Evolutionary conservation across 352 stramenopile species (phyloP), one percentile per base, ranked within the genome.

Genomic region (Pythium insidiosum): DNA sequence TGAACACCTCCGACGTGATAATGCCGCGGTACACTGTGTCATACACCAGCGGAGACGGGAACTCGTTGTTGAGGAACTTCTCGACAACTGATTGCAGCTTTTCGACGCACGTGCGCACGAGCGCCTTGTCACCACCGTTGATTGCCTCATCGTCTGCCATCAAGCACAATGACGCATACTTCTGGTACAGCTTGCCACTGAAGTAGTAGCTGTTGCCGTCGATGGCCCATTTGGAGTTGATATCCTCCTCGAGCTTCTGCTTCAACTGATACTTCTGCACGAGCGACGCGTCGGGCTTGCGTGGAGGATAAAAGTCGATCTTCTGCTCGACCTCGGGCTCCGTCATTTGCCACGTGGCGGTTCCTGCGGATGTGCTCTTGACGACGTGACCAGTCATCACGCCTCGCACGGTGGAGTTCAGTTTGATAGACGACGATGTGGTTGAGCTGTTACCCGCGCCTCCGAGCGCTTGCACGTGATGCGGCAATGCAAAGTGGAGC

Each of bases 141-240:
- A 88, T 43, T 1, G 60, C 53, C 10, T 30, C 45, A 26, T 88
- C 71, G 1, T 67, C 63, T 0, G 73, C 76, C 63, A 88, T 84
- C 22, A 88, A 33, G 48, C 76, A 86, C 36, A 88, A 46, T 19
- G 77, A 84, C 24, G 77, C 77, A 37, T 86, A 87, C 70, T 89
- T 90, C 49, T 90, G 77, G 39, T 71, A 79, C 11, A 59, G 61
- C 47, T 90, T 90, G 39, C 77, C 77, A 28, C 75, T 86, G 47
- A 70, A 90, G 57, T 90, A 90, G 68, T 79, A 87, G 29, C 63
- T 84, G 7, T 18, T 40, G 22, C 61, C 59, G 13, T 63, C 45
- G 37, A 76, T 62, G 13, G 28, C 55, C 77, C 77, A 87, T 5
- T 74, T 56, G 6, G 38, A 55, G 9, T 50, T 58, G 47, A 90